A percentile compares a stretch with the other conserved stretches of the same genome.
These are phyloP conservation scores for Letharia lupina DNA, from an alignment of 495 filamentous ascomycete species.

Conservation along the genomic window DNA sequence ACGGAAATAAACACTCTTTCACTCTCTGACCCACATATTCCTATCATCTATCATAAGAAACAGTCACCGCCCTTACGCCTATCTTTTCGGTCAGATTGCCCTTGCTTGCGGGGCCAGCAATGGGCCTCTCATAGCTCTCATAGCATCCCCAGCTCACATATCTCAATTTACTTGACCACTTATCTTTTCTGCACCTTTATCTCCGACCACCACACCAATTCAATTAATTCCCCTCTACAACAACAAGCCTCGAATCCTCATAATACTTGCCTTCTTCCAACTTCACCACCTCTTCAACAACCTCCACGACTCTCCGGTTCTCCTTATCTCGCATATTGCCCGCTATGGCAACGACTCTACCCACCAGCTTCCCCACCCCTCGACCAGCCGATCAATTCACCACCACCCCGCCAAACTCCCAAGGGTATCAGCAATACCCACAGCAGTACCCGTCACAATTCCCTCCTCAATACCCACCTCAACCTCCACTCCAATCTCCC, in stretches of 20 bases:
- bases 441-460: slow-evolving; percentile 14
- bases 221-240: not conserved
- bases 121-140: slow-evolving; percentile 4
- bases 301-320: not conserved
- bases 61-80: slow-evolving; percentile 14
- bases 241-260: not conserved
- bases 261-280: not conserved
- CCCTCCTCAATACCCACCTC: slow-evolving; percentile 3
- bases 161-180: not conserved
- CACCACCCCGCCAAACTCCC: slow-evolving; percentile 28
- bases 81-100: slow-evolving; percentile 5
- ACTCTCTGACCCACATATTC: not conserved
- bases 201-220: slow-evolving; percentile 6
- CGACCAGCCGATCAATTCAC: slow-evolving; percentile 17
- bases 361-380: slow-evolving; percentile 19
- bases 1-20: not conserved
- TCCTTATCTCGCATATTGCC: not conserved
- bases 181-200: slow-evolving; percentile 10
- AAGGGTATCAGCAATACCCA: slow-evolving; percentile 18
- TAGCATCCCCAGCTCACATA: slow-evolving; percentile 1
- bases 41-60: not conserved
- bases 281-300: not conserved
- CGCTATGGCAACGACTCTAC: slow-evolving; percentile 19
- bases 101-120: slow-evolving; percentile 9
- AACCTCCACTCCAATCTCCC: slow-evolving; percentile 2